phyloP scores from a whole-genome alignment of 352 stramenopile genomes.

The Phytophthora sp. region DNA sequence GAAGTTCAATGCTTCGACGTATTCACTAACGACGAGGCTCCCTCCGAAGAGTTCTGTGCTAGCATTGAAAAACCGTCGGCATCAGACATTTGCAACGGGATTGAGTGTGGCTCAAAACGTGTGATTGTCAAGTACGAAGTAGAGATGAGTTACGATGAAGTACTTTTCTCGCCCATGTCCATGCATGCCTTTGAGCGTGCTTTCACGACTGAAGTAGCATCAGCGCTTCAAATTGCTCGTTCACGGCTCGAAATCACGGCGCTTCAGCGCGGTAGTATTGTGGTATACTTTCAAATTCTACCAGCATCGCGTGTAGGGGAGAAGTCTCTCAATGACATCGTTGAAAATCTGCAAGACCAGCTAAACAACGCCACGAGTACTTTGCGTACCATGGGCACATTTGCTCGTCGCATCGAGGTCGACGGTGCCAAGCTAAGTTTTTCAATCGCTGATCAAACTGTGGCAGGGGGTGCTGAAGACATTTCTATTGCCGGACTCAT shows the following conservation, averaged over 20 bases:
- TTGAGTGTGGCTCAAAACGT: slow-evolving; percentile 77
- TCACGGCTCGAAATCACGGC: slow-evolving; percentile 62
- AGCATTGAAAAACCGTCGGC: slow-evolving; percentile 54
- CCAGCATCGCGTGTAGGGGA: slow-evolving; percentile 62
- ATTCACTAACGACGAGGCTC: slow-evolving; percentile 24
- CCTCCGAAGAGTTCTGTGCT: slow-evolving; percentile 35
- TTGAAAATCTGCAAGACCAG: slow-evolving; percentile 63
- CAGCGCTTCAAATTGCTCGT: slow-evolving; percentile 62
- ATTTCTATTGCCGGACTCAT: slow-evolving; percentile 70
- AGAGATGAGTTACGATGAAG: slow-evolving; percentile 79
- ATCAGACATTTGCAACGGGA: slow-evolving; percentile 75
- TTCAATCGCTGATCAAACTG: slow-evolving; percentile 67
- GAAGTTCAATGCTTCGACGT: slow-evolving; percentile 48
- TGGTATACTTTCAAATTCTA: slow-evolving; percentile 71
- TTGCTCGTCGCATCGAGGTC: slow-evolving; percentile 62
- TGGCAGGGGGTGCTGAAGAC: slow-evolving; percentile 62
- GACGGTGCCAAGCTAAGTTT: slow-evolving; percentile 72
- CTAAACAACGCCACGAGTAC: slow-evolving; percentile 60
- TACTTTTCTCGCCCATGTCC: slow-evolving; percentile 63
- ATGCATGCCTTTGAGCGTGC: slow-evolving; percentile 63
- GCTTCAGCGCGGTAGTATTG: slow-evolving; percentile 63
- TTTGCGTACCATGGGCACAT: slow-evolving; percentile 71
- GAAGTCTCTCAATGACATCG: slow-evolving; percentile 70
- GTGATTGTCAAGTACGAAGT: slow-evolving; percentile 72
- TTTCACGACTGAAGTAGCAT: slow-evolving; percentile 70